A percentile compares a stretch with the other conserved stretches of the same genome.
phyloP scores from a whole-genome alignment of 805 yeast genomes.

The Kregervanrija fluxuum region DNA sequence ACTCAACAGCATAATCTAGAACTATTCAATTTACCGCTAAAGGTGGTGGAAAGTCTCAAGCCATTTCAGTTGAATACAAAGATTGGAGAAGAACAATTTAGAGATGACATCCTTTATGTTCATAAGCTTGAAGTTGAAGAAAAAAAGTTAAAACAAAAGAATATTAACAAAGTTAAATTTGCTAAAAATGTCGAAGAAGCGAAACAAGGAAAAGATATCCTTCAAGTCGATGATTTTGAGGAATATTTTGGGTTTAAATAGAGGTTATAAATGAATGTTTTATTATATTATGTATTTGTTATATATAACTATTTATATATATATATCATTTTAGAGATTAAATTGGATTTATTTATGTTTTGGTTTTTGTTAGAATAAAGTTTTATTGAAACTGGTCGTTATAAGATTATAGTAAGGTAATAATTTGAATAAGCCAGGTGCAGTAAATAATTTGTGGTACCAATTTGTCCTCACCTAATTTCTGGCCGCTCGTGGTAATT shows the following conservation, averaged over 20 bases:
- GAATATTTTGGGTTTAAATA: slow-evolving; percentile 28
- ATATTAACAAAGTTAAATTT: slow-evolving; percentile 11
- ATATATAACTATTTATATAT: too few relatives aligned
- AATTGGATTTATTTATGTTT: too few relatives aligned
- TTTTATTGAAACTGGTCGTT: too few relatives aligned
- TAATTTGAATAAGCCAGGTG: too few relatives aligned
- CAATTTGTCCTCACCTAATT: too few relatives aligned
- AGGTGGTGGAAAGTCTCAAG: slow-evolving; percentile 18
- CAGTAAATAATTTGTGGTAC: too few relatives aligned
- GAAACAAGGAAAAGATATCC: slow-evolving; percentile 18
- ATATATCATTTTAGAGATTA: too few relatives aligned
- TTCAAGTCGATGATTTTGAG: slow-evolving; percentile 22
- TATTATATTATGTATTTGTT: background rate
- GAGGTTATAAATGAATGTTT: background rate
- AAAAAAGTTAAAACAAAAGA: slow-evolving; percentile 12
- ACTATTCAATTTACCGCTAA: slow-evolving; percentile 26
- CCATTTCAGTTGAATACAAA: slow-evolving; percentile 16
- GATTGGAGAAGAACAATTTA: slow-evolving; percentile 26
- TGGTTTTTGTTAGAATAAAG: too few relatives aligned
- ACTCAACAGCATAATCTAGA: slow-evolving; percentile 29
- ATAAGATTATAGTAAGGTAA: too few relatives aligned
- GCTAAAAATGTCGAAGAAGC: slow-evolving; percentile 17
- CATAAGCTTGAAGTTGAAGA: slow-evolving; percentile 26
- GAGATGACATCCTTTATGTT: slow-evolving; percentile 28
- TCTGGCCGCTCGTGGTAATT: too few relatives aligned